These are phyloP conservation scores for Aspergillus ellipticus DNA, from an alignment of 495 filamentous ascomycete species.

Conservation along the genomic window DNA sequence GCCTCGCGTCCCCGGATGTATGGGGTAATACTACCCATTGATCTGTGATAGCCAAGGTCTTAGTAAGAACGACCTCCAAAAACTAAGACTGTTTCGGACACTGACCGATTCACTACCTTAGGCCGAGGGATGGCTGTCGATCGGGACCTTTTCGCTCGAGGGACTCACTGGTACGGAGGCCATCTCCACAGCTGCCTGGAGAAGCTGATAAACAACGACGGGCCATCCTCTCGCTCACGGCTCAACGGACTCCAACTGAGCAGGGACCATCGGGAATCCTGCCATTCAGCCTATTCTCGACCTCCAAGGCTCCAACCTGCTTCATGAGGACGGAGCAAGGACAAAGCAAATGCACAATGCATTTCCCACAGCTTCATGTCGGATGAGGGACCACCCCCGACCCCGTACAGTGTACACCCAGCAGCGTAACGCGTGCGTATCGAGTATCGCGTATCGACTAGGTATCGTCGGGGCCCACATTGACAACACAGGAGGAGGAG, in stretches of 20 bases:
- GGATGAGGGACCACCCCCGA: neutral
- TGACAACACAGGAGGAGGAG: constrained; percentile 11
- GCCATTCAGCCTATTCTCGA: neutral
- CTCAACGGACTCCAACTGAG: neutral
- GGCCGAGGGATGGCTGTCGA: constrained; percentile 10
- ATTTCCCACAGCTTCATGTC: neutral
- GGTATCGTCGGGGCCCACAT: constrained; percentile 9
- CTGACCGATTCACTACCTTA: constrained; percentile 9
- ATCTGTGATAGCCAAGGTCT: neutral
- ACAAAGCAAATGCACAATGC: neutral
- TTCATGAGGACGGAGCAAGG: too few species aligned
- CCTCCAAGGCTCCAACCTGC: too few species aligned
- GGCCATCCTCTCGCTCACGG: neutral
- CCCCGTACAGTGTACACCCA: too few species aligned
- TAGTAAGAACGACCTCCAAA: neutral
- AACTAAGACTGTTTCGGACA: constrained; percentile 11
- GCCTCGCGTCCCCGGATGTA: constrained; percentile 6
- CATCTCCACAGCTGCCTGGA: neutral
- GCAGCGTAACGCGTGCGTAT: too few species aligned
- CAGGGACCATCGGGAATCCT: neutral
- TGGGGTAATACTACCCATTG: constrained; percentile 4
- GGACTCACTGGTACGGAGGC: neutral
- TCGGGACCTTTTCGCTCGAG: constrained; percentile 8
- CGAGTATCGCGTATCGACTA: neutral
- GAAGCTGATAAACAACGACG: constrained; percentile 2